These are phyloP conservation scores for Podaxis mareebaensis DNA, from an alignment of 768 basidiomycete genomes.

Conservation along the genomic window DNA sequence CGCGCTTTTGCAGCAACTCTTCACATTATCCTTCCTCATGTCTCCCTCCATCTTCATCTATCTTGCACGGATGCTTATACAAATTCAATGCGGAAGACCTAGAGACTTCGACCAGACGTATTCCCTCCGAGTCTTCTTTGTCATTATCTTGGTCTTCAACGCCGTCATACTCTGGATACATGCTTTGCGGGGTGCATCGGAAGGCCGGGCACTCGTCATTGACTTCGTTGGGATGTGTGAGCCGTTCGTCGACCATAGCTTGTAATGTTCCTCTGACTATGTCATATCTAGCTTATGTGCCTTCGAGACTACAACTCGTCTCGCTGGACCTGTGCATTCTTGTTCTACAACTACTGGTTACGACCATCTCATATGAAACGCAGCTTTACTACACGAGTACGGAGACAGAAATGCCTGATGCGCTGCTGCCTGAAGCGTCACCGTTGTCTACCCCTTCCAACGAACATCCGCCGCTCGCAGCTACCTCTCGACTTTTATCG, in stretches of 20 bases:
- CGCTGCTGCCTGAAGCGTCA: constrained; percentile 28
- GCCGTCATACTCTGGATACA: constrained; percentile 63
- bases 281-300: constrained; percentile 44
- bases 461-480: neutral
- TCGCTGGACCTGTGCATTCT: constrained; percentile 69
- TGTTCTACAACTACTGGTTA: constrained; percentile 63
- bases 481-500: constrained; percentile 22
- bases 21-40: constrained; percentile 75
- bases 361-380: constrained; percentile 69
- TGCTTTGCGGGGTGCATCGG: constrained; percentile 46
- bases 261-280: neutral
- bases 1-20: constrained; percentile 68
- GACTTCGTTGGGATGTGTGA: constrained; percentile 80
- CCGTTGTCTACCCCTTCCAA: constrained; percentile 19
- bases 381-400: constrained; percentile 39
- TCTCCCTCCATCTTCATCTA: constrained; percentile 65
- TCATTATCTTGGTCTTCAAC: constrained; percentile 60
- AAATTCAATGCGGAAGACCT: constrained; percentile 67
- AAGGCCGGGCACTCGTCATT: constrained; percentile 66
- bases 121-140: constrained; percentile 70
- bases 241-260: constrained; percentile 25
- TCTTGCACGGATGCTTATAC: constrained; percentile 54
- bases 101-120: constrained; percentile 63
- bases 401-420: constrained; percentile 41
- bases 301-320: constrained; percentile 68